Percentiles rank a stretch among this genome's conserved stretches.
phyloP scores from a whole-genome alignment of 148 eudicot species.

The Rhododendron molle region DNA sequence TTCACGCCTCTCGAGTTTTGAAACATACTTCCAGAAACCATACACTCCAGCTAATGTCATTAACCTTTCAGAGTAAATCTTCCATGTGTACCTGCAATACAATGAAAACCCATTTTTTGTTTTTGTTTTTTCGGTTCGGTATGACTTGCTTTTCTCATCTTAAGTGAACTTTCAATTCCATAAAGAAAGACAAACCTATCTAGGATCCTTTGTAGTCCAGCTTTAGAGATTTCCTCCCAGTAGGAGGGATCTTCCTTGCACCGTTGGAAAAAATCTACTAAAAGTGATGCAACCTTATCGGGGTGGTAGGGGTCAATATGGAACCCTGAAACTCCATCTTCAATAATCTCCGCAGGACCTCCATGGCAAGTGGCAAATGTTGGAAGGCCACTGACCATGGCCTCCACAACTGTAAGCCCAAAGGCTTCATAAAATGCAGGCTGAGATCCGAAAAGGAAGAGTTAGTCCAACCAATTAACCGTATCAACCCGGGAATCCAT shows the following conservation, averaged over 20 bases:
- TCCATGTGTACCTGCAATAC: constrained; percentile 82
- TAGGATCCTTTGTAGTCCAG: constrained; percentile 61
- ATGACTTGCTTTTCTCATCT: not conserved
- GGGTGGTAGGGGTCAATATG: constrained; percentile 98
- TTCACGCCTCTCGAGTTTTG: constrained; percentile 93
- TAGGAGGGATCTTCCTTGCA: constrained; percentile 53
- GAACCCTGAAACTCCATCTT: constrained; percentile 79
- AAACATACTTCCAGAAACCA: constrained; percentile 95
- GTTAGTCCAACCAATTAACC: not conserved
- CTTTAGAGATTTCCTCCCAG: constrained; percentile 68
- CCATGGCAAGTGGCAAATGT: constrained; percentile 98
- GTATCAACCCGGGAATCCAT: not conserved
- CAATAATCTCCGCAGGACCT: constrained; percentile 92
- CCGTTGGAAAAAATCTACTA: constrained; percentile 54
- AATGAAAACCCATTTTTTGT: not conserved
- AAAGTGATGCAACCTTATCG: constrained; percentile 51
- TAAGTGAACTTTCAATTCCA: not conserved
- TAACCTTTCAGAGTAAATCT: constrained; percentile 89
- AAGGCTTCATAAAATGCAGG: constrained; percentile 98
- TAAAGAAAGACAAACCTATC: constrained; percentile 57
- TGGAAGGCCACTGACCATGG: constrained; percentile 96
- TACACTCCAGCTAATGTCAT: constrained; percentile 98
- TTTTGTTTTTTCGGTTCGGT: not conserved
- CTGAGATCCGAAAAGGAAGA: constrained; percentile 25
- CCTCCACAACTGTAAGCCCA: constrained; percentile 97